These are phyloP conservation scores for Pseudogymnoascus sp. DNA, from an alignment of 2,329 filamentous ascomycete species.

Conservation along the genomic window DNA sequence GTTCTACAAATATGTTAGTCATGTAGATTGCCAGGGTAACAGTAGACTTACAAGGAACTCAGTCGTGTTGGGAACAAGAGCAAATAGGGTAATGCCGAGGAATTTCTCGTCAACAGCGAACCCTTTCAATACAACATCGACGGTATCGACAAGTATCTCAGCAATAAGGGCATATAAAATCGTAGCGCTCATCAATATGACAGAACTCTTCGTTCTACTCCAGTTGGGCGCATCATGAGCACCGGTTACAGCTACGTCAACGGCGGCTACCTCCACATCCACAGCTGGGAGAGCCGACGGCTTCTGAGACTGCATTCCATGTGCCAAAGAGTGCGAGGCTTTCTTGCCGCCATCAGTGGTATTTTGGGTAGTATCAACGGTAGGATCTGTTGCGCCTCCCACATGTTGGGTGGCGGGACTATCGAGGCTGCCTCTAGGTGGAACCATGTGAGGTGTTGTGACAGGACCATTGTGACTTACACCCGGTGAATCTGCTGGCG, in stretches of 20 bases:
- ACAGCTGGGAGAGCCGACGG: neutral
- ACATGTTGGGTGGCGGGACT: slow-evolving; percentile 77
- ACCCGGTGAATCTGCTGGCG: slow-evolving; percentile 22
- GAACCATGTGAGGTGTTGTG: slow-evolving; percentile 63
- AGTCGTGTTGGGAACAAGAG: slow-evolving; percentile 93
- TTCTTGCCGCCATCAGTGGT: slow-evolving; percentile 47
- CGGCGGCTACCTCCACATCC: slow-evolving; percentile 11
- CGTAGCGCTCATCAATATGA: slow-evolving; percentile 84
- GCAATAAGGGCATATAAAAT: slow-evolving; percentile 93
- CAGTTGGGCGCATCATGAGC: slow-evolving; percentile 99
- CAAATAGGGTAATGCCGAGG: slow-evolving; percentile 90
- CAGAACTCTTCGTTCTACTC: slow-evolving; percentile 81
- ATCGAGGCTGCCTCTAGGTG: slow-evolving; percentile 75
- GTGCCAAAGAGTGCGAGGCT: slow-evolving; percentile 22
- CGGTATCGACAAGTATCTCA: slow-evolving; percentile 92
- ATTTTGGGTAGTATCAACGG: slow-evolving; percentile 77
- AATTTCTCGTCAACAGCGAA: slow-evolving; percentile 96
- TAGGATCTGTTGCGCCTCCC: slow-evolving; percentile 88
- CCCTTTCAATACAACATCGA: slow-evolving; percentile 88
- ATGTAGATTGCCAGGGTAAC: neutral
- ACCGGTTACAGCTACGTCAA: slow-evolving; percentile 41
- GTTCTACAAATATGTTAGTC: slow-evolving; percentile 48
- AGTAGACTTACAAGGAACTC: slow-evolving; percentile 71
- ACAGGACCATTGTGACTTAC: slow-evolving; percentile 35
- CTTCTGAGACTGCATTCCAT: slow-evolving; percentile 20